Base-by-base conservation (phyloP, 2,329 filamentous ascomycete species). In the Paecilomyces dactylethromorphus region DNA sequence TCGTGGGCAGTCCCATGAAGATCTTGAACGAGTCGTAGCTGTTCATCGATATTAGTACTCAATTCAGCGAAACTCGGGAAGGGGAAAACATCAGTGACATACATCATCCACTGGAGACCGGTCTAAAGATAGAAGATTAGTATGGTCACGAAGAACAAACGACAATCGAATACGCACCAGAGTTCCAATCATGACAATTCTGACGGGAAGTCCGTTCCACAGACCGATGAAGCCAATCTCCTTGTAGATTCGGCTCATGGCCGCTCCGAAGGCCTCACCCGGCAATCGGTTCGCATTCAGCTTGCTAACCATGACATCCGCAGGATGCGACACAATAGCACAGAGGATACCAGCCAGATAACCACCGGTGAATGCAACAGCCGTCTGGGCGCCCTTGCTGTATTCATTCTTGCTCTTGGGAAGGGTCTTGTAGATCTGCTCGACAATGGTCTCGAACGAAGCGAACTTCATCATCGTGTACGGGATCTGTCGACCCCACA, bases 381-480 rank as follows among this genome's bases (percentile, higher is more conserved):
- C 89, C 1, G 91, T 96, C 78, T 96, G 92, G 1, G 88, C 85
- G 45, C 83, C 84, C 76, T 92, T 92, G 73, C 86, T 80, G 76
- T 95, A 96, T 71, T 92, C 89, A 62, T 80, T 82, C 80, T 96
- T 96, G 53, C 80, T 76, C 21, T 90, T 89, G 0, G 91, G 91
- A 6, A 96, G 82, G 35, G 84, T 81, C 54, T 81, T 79, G 74
- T 96, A 96, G 69, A 96, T 96, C 81, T 86, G 85, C 71, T 90
- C 88, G 59, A 96, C 91, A 60, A 92, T 91, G 21, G 88, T 92
- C 78, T 96, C 92, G 67, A 96, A 96, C 1, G 90, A 92, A 33
- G 91, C 91, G 73, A 96, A 96, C 81, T 96, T 94, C 85, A 91
- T 91, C 88, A 91, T 91, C 6, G 88, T 92, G 76, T 92, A 91